Evolutionary conservation across 139 green algal genomes (phyloP).

Genomic region (Picochlorum sp.): DNA sequence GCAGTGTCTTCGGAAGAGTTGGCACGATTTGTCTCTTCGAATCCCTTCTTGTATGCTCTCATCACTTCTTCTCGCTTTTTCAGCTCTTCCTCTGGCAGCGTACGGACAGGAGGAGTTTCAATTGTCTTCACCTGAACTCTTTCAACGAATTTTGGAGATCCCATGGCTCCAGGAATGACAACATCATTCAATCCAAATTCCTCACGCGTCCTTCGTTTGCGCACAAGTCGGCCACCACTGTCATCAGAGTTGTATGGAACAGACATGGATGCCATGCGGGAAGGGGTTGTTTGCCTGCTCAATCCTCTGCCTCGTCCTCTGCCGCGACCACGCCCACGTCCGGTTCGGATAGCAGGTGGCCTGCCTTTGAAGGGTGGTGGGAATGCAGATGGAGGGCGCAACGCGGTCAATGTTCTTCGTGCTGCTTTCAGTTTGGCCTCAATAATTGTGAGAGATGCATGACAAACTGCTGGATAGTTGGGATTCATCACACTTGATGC

Average conservation of each 20-base stretch:
- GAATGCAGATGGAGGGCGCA: neutral
- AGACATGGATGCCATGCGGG: slow-evolving; percentile 6
- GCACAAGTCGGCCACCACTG: neutral
- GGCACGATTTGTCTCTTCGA: no score
- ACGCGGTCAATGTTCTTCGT: neutral
- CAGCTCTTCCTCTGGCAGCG: slow-evolving; percentile 5
- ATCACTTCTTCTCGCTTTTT: slow-evolving; percentile 22
- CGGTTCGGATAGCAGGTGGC: neutral
- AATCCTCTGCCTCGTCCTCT: neutral
- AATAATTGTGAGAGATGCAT: neutral
- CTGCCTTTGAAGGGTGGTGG: neutral
- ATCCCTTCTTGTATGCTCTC: neutral
- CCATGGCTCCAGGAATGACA: slow-evolving; percentile 10
- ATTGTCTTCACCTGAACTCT: slow-evolving; percentile 30
- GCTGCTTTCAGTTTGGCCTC: neutral
- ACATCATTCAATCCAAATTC: slow-evolving; percentile 28
- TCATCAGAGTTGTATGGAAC: slow-evolving; percentile 5
- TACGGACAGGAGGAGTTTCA: slow-evolving; percentile 27
- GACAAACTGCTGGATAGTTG: neutral
- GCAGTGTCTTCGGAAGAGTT: no score
- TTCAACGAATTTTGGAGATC: slow-evolving; percentile 41
- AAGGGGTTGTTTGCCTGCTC: slow-evolving; percentile 1
- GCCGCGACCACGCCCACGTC: slow-evolving; percentile 3
- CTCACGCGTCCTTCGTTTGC: slow-evolving; percentile 16
- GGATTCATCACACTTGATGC: neutral